Base-by-base conservation (phyloP, 208 protist genomes). In the Trypanosoma platydactyli region DNA sequence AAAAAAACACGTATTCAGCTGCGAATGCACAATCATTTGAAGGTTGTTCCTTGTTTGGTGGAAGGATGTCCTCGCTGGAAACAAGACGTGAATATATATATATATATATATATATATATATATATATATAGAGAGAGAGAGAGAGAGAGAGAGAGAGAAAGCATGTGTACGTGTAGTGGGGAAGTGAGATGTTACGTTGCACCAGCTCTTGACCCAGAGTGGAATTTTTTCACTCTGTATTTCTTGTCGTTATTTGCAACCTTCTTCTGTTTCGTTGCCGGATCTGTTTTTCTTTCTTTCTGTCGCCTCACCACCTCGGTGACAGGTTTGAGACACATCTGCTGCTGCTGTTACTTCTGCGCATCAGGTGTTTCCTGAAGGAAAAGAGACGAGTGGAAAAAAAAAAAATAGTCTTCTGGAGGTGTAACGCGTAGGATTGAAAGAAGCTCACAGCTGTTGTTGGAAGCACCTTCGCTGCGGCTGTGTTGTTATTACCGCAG, bases 1-100 rank as follows among this genome's bases (percentile, higher is more conserved):
- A 69, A 64, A 64, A 13, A 83, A 82, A 71, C 68, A 62, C 13
- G 75, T 76, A 60, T 60, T 64, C 1, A 78, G 69, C n/a, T 90
- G 84, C 58, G 69, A 80, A 18, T 89, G 84, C 51, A 27, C 16
- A 58, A 38, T 80, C 22, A 86, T 89, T 80, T 89, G 79, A 64
- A 42, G 27, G 30, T 29, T 33, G 12, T 35, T 16, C 30, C 54
- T 24, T 62, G 24, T 35, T 6, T 20, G 53, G 20, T 7, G 48
- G 22, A 53, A 3, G 40, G 11, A 5, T 25, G 27, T 22, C 16
- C 4, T 18, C 12, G 0, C 1, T 2, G 33, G 25, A 5, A 4
- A 49, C 15, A 40, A 62, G 56, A 5, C 1, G 27, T 53, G 41
- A n/a, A 29, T 61, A 29, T 45, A 27, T 48, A 49, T 46, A 48